Evolutionary conservation across 2,329 filamentous ascomycete species (phyloP).

Genomic region (Pseudogymnoascus sp.): DNA sequence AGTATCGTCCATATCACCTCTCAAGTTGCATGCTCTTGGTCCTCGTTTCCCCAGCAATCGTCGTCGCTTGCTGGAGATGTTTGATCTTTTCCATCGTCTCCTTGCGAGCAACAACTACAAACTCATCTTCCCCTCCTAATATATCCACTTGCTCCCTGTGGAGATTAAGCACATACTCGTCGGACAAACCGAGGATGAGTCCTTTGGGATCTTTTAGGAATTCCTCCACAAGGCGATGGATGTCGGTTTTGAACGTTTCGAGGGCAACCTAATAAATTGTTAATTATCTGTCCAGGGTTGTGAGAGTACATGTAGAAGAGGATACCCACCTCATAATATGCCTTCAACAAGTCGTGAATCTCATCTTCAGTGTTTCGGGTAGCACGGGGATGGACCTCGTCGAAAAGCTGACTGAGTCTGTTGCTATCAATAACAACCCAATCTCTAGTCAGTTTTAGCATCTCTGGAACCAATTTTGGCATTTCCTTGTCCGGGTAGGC

Average conservation of each 20-base stretch:
- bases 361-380: conserved; percentile 27
- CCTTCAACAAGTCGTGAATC: conserved; percentile 31
- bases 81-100: conserved; percentile 11
- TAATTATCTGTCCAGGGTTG: background rate
- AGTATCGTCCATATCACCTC: background rate
- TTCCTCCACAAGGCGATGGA: conserved; percentile 11
- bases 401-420: conserved; percentile 11
- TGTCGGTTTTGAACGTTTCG: background rate
- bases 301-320: background rate
- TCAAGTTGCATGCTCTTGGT: background rate
- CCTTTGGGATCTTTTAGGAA: conserved; percentile 19
- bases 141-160: conserved; percentile 16
- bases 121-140: conserved; percentile 22
- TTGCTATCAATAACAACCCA: conserved; percentile 11
- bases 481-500: background rate
- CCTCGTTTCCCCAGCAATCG: conserved; percentile 10
- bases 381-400: conserved; percentile 16
- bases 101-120: conserved; percentile 9
- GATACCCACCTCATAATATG: conserved; percentile 30
- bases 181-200: conserved; percentile 19
- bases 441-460: background rate
- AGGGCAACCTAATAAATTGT: conserved; percentile 20
- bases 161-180: conserved; percentile 18
- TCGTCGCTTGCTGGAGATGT: conserved; percentile 11
- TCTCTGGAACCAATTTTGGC: background rate